Conservation (phyloP, 768 basidiomycete genomes). For the Pleurotus giganteus region DNA sequence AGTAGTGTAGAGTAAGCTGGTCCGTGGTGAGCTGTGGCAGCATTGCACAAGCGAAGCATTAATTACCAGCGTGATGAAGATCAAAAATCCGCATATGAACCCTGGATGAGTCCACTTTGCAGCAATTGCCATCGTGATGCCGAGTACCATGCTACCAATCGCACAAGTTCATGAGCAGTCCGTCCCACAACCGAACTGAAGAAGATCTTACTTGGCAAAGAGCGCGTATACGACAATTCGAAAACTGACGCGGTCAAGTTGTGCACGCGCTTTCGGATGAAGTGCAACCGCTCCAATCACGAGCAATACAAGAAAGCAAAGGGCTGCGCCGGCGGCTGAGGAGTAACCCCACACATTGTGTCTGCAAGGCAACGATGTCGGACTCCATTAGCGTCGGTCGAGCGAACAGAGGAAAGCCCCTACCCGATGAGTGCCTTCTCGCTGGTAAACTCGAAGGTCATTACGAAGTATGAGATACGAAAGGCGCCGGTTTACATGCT, state of each 20-base stretch:
- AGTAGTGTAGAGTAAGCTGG: constrained; percentile 18
- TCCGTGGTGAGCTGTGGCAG: background rate
- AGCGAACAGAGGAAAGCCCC: background rate
- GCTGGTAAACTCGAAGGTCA: background rate
- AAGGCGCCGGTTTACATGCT: too few species aligned
- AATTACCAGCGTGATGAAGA: constrained; percentile 18
- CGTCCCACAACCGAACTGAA: background rate
- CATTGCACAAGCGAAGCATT: background rate
- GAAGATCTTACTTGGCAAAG: constrained; percentile 17
- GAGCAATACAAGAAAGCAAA: constrained; percentile 18
- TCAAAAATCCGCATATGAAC: too few species aligned
- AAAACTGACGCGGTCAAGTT: constrained; percentile 20
- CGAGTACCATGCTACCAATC: too few species aligned
- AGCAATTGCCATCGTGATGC: too few species aligned
- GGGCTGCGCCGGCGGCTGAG: too few species aligned
- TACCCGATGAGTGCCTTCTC: background rate
- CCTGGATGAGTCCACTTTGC: too few species aligned
- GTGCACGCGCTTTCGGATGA: constrained; percentile 12
- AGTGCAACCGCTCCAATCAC: constrained; percentile 13
- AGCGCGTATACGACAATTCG: constrained; percentile 17
- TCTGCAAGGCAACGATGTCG: background rate
- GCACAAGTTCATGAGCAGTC: constrained; percentile 14
- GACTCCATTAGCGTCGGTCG: too few species aligned
- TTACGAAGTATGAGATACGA: too few species aligned
- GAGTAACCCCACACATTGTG: background rate